Conservation (phyloP, 2,329 filamentous ascomycete species). For the Ceratocystis lukuohia region DNA sequence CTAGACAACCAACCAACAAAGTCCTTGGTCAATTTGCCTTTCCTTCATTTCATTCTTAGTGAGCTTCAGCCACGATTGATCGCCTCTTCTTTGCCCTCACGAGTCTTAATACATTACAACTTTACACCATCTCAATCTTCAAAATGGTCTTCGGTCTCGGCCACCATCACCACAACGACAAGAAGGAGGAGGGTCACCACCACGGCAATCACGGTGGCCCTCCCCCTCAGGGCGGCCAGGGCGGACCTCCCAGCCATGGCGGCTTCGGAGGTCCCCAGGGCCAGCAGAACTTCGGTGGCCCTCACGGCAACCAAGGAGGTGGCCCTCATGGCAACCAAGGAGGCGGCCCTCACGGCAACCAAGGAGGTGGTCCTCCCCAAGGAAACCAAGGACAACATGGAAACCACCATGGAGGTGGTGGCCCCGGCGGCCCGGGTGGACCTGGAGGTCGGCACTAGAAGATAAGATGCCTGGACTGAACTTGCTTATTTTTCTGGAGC, state of each 20-base stretch:
- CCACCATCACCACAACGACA: conserved; percentile 7
- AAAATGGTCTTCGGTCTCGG: conserved; percentile 17
- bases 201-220: background rate
- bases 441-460: conserved; percentile 8
- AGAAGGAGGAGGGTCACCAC: background rate
- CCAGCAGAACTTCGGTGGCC: background rate
- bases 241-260: background rate
- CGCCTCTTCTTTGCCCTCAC: background rate
- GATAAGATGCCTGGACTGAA: background rate
- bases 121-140: background rate
- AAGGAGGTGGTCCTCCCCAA: background rate
- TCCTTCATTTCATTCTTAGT: background rate
- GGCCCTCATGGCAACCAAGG: too few species aligned
- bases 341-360: background rate
- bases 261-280: background rate
- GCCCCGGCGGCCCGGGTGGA: conserved; percentile 7
- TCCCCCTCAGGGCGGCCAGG: conserved; percentile 8
- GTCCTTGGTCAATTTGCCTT: background rate
- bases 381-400: background rate
- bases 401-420: background rate
- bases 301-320: background rate
- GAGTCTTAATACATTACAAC: background rate
- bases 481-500: background rate
- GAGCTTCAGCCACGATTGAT: background rate
- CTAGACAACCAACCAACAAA: background rate